Conservation (phyloP, 257 asterid genomes). For the Solanum medicagineum region DNA sequence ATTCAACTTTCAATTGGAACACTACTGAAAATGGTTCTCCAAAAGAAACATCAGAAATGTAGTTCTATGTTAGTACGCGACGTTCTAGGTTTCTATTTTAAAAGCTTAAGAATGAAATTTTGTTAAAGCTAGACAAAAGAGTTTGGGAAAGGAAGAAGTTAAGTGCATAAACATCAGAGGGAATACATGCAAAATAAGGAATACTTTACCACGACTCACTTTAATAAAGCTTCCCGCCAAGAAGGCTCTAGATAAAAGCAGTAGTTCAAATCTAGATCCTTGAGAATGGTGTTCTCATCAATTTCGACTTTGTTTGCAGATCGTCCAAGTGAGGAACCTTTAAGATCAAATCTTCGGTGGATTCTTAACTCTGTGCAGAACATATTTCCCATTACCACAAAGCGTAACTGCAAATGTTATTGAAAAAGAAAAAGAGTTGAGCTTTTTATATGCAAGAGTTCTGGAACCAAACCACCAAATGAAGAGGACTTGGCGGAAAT, state of each 20-base stretch:
- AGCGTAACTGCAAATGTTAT: conserved; percentile 63
- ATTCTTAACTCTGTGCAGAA: conserved; percentile 94
- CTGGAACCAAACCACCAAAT: background rate
- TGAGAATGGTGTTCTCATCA: conserved; percentile 83
- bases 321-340: conserved; percentile 96
- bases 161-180: background rate
- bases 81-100: background rate
- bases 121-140: background rate
- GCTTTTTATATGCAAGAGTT: background rate
- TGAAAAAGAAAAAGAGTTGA: no score
- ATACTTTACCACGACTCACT: conserved; percentile 36
- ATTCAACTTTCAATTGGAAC: background rate
- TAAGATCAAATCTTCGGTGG: conserved; percentile 86
- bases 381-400: conserved; percentile 97
- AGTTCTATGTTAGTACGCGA: background rate
- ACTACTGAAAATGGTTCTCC: background rate
- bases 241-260: conserved; percentile 88
- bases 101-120: background rate
- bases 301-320: conserved; percentile 86
- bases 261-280: conserved; percentile 92
- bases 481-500: background rate
- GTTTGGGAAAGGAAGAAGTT: background rate
- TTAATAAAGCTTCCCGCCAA: conserved; percentile 63
- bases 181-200: background rate
- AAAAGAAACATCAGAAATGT: background rate